Conservation (phyloP, 176 grass and related monocot species). For the Oryza australiensis region DNA sequence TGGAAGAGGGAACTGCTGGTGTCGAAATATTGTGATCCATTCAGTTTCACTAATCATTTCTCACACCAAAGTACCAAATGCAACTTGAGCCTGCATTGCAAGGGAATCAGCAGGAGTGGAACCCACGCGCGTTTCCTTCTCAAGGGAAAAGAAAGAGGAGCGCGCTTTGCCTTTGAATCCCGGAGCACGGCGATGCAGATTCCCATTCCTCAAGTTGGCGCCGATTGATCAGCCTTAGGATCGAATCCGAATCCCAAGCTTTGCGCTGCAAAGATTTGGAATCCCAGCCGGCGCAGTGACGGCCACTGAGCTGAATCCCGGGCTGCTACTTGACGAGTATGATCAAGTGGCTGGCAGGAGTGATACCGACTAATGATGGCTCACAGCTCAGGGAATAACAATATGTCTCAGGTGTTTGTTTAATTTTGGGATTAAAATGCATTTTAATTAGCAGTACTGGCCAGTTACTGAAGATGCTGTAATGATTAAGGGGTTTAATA, state of each 20-base stretch:
- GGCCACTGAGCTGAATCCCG: slow-evolving; percentile 22
- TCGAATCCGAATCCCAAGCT: slow-evolving; percentile 37
- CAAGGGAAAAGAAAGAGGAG: slow-evolving; percentile 14
- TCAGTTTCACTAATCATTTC: neutral
- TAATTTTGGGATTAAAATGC: neutral
- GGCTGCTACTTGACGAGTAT: slow-evolving; percentile 33
- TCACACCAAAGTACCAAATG: neutral
- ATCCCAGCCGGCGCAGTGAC: slow-evolving; percentile 33
- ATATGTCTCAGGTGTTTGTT: neutral
- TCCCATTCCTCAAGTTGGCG: slow-evolving; percentile 29
- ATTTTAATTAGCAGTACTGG: neutral
- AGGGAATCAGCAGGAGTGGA: neutral
- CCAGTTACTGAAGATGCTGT: neutral
- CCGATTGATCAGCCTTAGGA: neutral
- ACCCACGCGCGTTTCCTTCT: slow-evolving; percentile 25
- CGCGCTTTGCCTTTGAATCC: slow-evolving; percentile 37
- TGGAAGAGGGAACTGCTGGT: no score
- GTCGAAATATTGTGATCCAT: neutral
- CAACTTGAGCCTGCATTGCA: no score
- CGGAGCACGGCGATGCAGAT: slow-evolving; percentile 21
- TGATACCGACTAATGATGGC: slow-evolving; percentile 47
- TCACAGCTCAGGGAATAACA: slow-evolving; percentile 8
- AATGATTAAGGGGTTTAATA: neutral
- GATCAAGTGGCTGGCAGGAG: slow-evolving; percentile 26
- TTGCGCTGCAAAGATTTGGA: slow-evolving; percentile 37